A percentile compares a stretch with the other conserved stretches of the same genome.
These are phyloP conservation scores for Delphinella strobiligena DNA, from an alignment of 2,329 filamentous ascomycete species.

Conservation along the genomic window DNA sequence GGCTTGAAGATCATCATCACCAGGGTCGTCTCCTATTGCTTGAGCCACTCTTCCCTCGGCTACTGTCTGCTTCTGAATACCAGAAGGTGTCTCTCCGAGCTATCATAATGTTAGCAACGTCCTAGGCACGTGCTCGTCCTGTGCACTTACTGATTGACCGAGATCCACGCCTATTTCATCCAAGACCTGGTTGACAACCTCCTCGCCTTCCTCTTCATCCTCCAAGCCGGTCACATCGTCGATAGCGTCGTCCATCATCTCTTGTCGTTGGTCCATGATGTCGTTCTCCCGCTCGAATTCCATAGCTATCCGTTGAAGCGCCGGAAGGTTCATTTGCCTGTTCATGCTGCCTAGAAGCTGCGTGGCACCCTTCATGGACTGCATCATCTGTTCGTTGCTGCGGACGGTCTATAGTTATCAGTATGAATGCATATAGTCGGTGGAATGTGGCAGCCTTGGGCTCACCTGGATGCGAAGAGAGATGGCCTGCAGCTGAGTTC, in stretches of 20 bases:
- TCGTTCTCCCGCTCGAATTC: slow-evolving; percentile 98
- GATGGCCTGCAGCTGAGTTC: slow-evolving; percentile 92
- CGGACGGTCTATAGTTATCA: slow-evolving; percentile 61
- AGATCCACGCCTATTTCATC: slow-evolving; percentile 96
- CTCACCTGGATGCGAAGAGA: slow-evolving; percentile 82
- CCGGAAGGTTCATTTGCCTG: slow-evolving; percentile 90
- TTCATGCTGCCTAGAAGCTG: slow-evolving; percentile 94
- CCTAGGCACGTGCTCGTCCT: background rate
- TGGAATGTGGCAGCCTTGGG: background rate
- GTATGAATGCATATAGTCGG: no score
- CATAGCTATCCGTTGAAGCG: slow-evolving; percentile 92
- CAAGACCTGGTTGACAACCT: slow-evolving; percentile 90
- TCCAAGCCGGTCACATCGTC: slow-evolving; percentile 89
- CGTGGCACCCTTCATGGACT: slow-evolving; percentile 97
- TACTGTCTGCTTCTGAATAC: slow-evolving; percentile 61
- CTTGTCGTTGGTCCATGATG: slow-evolving; percentile 96
- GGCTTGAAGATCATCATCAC: slow-evolving; percentile 85
- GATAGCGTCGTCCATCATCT: slow-evolving; percentile 99
- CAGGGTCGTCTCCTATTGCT: slow-evolving; percentile 61
- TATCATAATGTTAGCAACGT: slow-evolving; percentile 26
- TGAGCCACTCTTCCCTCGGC: slow-evolving; percentile 73
- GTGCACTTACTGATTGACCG: slow-evolving; percentile 63
- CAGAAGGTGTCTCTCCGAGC: slow-evolving; percentile 85
- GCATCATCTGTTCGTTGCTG: slow-evolving; percentile 99
- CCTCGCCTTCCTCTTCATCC: slow-evolving; percentile 90